Evolutionary conservation across 2,329 filamentous ascomycete species (phyloP).

Genomic region (Botryotinia convoluta): DNA sequence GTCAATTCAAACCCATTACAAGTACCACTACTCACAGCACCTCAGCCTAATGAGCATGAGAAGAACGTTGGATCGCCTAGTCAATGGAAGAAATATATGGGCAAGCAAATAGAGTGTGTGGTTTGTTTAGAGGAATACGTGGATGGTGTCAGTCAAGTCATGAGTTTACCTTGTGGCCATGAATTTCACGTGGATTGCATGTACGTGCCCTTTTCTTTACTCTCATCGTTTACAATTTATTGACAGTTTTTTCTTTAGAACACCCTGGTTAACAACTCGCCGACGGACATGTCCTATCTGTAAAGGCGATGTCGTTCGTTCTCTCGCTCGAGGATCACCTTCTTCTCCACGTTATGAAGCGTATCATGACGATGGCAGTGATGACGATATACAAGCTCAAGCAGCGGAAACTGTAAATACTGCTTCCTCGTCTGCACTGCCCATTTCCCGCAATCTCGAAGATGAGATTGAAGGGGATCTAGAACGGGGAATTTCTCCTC

Average conservation of each 20-base stretch:
- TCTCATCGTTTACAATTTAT: slow-evolving; percentile 22
- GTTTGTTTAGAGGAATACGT: slow-evolving; percentile 96
- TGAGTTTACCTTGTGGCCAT: slow-evolving; percentile 95
- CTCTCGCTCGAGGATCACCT: slow-evolving; percentile 49
- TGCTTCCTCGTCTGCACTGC: slow-evolving; percentile 45
- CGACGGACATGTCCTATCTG: slow-evolving; percentile 98
- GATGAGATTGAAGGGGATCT: slow-evolving; percentile 29
- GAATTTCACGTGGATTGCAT: slow-evolving; percentile 99
- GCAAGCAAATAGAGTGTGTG: slow-evolving; percentile 79
- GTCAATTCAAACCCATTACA: slow-evolving; percentile 42
- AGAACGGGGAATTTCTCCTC: slow-evolving; percentile 31
- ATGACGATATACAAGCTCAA: slow-evolving; percentile 46
- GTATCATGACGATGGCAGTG: slow-evolving; percentile 44
- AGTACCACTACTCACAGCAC: slow-evolving; percentile 27
- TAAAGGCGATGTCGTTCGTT: slow-evolving; percentile 90
- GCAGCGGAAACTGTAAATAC: slow-evolving; percentile 46
- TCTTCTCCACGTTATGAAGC: slow-evolving; percentile 37
- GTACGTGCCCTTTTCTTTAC: slow-evolving; percentile 57
- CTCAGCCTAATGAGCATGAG: slow-evolving; percentile 43
- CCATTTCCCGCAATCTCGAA: slow-evolving; percentile 24
- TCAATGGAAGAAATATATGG: slow-evolving; percentile 66
- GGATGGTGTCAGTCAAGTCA: slow-evolving; percentile 89
- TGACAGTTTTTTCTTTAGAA: slow-evolving; percentile 51
- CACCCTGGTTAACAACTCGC: slow-evolving; percentile 92
- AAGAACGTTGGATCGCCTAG: slow-evolving; percentile 48